phyloP scores from a whole-genome alignment of 1,139 yeast species.

The Blastobotrys malaysiensis region DNA sequence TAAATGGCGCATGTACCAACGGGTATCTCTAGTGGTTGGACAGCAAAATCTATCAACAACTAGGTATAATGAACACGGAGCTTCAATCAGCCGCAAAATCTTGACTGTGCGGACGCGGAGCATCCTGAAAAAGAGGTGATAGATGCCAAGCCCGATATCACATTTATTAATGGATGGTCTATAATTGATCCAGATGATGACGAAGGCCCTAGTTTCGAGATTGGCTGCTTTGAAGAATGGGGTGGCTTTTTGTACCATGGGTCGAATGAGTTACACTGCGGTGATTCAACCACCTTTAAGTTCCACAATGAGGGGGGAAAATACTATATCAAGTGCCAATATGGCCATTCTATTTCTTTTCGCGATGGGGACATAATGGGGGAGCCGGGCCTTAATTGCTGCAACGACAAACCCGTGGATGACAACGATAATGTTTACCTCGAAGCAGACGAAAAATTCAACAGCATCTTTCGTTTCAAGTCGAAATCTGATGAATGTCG shows the following conservation, averaged over 20 bases:
- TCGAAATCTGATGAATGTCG: not conserved
- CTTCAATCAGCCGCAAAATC: too few species aligned
- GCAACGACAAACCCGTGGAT: not conserved
- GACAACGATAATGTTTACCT: not conserved
- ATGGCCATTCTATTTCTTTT: not conserved
- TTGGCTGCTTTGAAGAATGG: not conserved
- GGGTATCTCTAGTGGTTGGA: too few species aligned
- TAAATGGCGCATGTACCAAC: too few species aligned
- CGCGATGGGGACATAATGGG: not conserved
- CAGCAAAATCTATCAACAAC: too few species aligned
- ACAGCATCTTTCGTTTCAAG: not conserved
- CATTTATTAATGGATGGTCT: too few species aligned
- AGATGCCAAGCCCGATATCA: too few species aligned
- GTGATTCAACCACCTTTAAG: not conserved
- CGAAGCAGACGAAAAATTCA: not conserved
- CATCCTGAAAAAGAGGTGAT: too few species aligned
- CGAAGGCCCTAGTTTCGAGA: too few species aligned
- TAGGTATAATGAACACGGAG: too few species aligned
- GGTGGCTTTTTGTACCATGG: not conserved
- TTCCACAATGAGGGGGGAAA: not conserved
- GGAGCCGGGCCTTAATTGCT: not conserved
- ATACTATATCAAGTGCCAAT: not conserved
- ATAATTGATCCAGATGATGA: too few species aligned
- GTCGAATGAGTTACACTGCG: not conserved
- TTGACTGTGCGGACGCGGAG: too few species aligned